Evolutionary conservation across 148 eudicot genomes (phyloP), one percentile per base, ranked within the genome.

Genomic region (Rhododendron williamsianum): DNA sequence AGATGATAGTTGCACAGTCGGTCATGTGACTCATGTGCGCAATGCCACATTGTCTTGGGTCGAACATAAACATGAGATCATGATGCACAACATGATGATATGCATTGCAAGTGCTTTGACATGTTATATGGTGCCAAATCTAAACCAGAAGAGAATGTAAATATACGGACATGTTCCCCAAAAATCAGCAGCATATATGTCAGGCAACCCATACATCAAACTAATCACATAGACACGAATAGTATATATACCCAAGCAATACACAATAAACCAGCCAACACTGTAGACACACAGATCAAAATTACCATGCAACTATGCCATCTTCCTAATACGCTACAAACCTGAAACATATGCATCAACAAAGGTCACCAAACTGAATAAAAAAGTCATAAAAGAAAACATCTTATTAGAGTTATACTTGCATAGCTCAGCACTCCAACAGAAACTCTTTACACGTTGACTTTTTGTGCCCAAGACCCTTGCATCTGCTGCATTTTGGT

Each of bases 381-480:
- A 18, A 54, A 48, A n/a, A 13, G 30, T 78, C 3, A 48, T 25
- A 77, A 84, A 76, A 36, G 36, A 81, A 7, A 56, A 36, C 36
- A 43, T 12, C 36, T 33, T 38, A 30, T 19, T 0, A 49, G 43
- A 71, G 19, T 13, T 72, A 81, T 48, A 85, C 90, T 86, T 87
- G 85, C 90, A 85, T 49, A 25, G 84, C 45, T 78, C 81, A 91
- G 63, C 85, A 74, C 82, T 87, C 90, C 86, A 88, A 71, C 77
- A 88, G 25, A 84, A 90, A 80, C 86, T 92, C 95, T 89, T 94
- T 95, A 91, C 99, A 96, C 41, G 98, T 93, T 71, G 98, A 94
- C 88, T 93, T 95, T 84, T 95, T 96, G 88, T 96, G 99, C 71
- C 99, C 99, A 46, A 91, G 88, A 30, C 95, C 95, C 89, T 94